Conservation (phyloP, 345 rosid species). For the Citrus unshiu region DNA sequence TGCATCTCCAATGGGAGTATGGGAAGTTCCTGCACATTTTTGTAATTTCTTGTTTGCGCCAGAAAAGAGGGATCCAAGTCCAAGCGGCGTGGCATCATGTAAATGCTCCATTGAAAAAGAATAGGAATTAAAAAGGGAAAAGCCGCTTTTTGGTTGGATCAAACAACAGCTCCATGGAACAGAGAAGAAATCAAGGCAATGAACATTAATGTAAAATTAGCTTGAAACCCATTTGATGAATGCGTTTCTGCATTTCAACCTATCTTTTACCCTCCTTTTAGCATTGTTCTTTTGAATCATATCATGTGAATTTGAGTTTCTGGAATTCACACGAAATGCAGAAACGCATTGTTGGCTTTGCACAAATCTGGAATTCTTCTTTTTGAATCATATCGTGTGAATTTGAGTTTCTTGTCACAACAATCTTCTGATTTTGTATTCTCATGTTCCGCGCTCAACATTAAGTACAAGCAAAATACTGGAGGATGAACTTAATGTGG, state of each 20-base stretch:
- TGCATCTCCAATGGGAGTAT: neutral
- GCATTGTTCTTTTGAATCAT: neutral
- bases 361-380: neutral
- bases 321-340: too few species aligned
- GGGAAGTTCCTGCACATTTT: neutral
- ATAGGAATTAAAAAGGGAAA: too few species aligned
- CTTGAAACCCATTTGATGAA: neutral
- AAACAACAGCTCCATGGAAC: neutral
- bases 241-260: neutral
- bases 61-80: neutral
- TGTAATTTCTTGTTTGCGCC: neutral
- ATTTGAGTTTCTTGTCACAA: neutral
- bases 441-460: neutral
- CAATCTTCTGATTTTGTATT: neutral
- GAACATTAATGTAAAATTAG: neutral
- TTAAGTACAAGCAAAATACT: neutral
- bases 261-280: neutral
- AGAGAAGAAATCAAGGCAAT: neutral
- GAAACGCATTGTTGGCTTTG: too few species aligned
- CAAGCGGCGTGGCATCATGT: neutral
- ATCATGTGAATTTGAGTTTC: neutral
- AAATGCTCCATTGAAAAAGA: neutral
- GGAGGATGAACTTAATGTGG: neutral
- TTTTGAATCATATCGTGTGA: neutral
- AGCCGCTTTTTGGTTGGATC: neutral